Conservation (phyloP, 306 rosid genomes). For the peach (Prunus persica) region Prunus_persica_NCBIv2 NC_034009.1:1018501-1019000, state of each 20-base stretch:
- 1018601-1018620: constrained; percentile 59
- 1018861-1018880: background rate
- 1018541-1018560: constrained; percentile 64
- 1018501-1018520: constrained; percentile 61
- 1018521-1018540: constrained; percentile 68
- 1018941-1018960: background rate
- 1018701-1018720: background rate
- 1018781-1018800: background rate
- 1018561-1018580: constrained; percentile 63
- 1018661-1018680: background rate
- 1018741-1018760: background rate
- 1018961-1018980: background rate
- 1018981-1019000: background rate
- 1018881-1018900: background rate
- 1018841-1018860: background rate
- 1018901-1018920: background rate
- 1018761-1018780: background rate
- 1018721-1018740: background rate
- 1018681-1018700: background rate
- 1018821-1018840: background rate
- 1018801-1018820: background rate
- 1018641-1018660: background rate
- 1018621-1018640: constrained; percentile 19
- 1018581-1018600: constrained; percentile 68
- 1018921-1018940: background rate